Conservation (phyloP, 2,329 filamentous ascomycete species). For the Chrysoporthe cubensis region DNA sequence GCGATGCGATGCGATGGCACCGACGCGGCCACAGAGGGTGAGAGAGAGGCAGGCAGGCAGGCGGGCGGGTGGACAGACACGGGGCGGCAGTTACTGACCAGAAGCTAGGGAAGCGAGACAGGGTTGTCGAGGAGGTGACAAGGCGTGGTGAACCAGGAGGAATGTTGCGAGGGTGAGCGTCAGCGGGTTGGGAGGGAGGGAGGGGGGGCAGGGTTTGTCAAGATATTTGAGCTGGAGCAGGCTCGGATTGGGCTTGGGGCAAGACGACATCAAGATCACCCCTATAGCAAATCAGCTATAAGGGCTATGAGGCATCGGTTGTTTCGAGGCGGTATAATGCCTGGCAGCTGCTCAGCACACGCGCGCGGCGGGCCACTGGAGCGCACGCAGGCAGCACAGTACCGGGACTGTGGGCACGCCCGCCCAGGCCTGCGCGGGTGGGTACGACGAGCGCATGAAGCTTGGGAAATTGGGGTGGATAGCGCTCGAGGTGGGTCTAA, state of each 20-base stretch:
- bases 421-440: slow-evolving; percentile 12
- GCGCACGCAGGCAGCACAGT: slow-evolving; percentile 13
- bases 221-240: slow-evolving; percentile 30
- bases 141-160: slow-evolving; percentile 21
- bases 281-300: slow-evolving; percentile 27
- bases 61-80: neutral
- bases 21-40: neutral
- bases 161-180: slow-evolving; percentile 26
- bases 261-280: slow-evolving; percentile 27
- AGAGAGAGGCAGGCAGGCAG: neutral
- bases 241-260: slow-evolving; percentile 20
- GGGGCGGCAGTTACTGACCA: slow-evolving; percentile 26
- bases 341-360: slow-evolving; percentile 7
- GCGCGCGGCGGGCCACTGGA: slow-evolving; percentile 5
- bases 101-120: slow-evolving; percentile 18
- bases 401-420: slow-evolving; percentile 4
- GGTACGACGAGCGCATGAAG: slow-evolving; percentile 16
- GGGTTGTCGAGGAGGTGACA: slow-evolving; percentile 13
- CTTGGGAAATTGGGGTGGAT: slow-evolving; percentile 21
- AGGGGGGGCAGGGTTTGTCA: slow-evolving; percentile 29
- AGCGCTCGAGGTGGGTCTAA: slow-evolving; percentile 13
- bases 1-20: no score
- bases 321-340: slow-evolving; percentile 27
- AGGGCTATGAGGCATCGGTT: slow-evolving; percentile 29
- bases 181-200: slow-evolving; percentile 24